A percentile compares a stretch with the other conserved stretches of the same genome.
phyloP scores from a whole-genome alignment of 257 asterid species.

The Marsdenia floribunda region DNA sequence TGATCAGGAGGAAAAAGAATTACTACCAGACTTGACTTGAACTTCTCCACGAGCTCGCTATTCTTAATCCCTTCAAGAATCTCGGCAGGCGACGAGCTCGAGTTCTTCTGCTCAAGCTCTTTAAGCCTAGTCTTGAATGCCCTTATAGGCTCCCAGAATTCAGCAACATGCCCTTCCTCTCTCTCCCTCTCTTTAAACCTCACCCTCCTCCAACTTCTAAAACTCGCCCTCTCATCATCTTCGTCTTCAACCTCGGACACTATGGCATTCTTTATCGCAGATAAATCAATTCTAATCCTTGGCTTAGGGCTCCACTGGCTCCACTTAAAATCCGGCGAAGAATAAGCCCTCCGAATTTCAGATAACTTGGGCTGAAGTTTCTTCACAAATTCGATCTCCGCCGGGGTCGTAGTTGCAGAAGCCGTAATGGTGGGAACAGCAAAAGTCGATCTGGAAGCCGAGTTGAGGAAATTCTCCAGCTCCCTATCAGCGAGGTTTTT shows the following conservation, averaged over 20 bases:
- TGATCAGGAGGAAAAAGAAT: conserved; percentile 12
- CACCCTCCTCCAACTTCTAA: conserved; percentile 47
- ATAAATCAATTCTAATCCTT: conserved; percentile 59
- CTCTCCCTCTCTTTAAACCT: conserved; percentile 51
- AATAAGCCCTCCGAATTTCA: conserved; percentile 77
- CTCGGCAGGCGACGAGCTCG: conserved; percentile 40
- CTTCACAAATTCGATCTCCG: conserved; percentile 79
- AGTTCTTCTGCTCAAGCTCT: conserved; percentile 77
- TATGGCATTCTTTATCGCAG: conserved; percentile 75
- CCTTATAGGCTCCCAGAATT: conserved; percentile 73
- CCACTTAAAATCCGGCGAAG: conserved; percentile 82
- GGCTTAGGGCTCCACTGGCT: conserved; percentile 48
- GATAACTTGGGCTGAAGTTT: conserved; percentile 71
- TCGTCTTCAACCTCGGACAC: conserved; percentile 72
- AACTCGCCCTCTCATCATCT: conserved; percentile 33
- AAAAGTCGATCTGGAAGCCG: conserved; percentile 76
- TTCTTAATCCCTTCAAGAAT: conserved; percentile 82
- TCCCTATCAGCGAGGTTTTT: conserved; percentile 71
- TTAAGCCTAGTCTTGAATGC: conserved; percentile 64
- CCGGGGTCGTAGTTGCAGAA: conserved; percentile 63
- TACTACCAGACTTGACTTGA: conserved; percentile 88
- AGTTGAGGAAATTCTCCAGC: conserved; percentile 78
- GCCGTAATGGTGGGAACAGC: conserved; percentile 68
- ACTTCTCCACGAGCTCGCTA: conserved; percentile 79
- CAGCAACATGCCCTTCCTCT: conserved; percentile 66